These are phyloP conservation scores for Adansonia madagascariensis DNA, from an alignment of 441 rosid species.

Conservation along the genomic window DNA sequence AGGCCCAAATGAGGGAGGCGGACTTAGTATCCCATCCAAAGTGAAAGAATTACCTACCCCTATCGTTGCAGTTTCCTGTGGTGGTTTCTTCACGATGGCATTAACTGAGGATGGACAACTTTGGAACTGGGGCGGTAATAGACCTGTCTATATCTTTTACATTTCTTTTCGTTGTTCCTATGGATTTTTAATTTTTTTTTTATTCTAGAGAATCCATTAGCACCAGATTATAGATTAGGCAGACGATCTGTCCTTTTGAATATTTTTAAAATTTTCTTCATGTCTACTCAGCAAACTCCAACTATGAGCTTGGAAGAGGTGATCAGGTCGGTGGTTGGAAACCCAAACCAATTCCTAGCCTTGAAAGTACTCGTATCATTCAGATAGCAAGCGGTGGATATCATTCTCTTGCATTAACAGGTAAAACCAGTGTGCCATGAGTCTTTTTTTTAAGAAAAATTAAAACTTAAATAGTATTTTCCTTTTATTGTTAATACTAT, in stretches of 20 bases:
- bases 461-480: background rate
- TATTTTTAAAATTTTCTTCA: conserved; percentile 2
- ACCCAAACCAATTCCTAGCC: conserved; percentile 71
- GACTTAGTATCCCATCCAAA: conserved; percentile 81
- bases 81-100: conserved; percentile 87
- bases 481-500: background rate
- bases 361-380: conserved; percentile 53
- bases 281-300: conserved; percentile 69
- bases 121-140: conserved; percentile 96
- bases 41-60: conserved; percentile 71
- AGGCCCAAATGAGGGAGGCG: conserved; percentile 94
- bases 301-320: conserved; percentile 91
- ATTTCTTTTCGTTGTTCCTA: background rate
- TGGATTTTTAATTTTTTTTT: background rate
- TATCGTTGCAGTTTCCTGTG: conserved; percentile 77
- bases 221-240: background rate
- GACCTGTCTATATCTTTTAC: background rate
- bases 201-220: background rate
- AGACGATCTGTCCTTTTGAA: background rate
- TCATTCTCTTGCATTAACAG: conserved; percentile 88
- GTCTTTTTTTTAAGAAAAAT: background rate
- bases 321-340: conserved; percentile 83
- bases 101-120: conserved; percentile 76
- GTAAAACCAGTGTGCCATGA: conserved; percentile 39
- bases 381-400: conserved; percentile 91